These are phyloP conservation scores for Penicillium lagena DNA, from an alignment of 495 filamentous ascomycete genomes.

Conservation along the genomic window DNA sequence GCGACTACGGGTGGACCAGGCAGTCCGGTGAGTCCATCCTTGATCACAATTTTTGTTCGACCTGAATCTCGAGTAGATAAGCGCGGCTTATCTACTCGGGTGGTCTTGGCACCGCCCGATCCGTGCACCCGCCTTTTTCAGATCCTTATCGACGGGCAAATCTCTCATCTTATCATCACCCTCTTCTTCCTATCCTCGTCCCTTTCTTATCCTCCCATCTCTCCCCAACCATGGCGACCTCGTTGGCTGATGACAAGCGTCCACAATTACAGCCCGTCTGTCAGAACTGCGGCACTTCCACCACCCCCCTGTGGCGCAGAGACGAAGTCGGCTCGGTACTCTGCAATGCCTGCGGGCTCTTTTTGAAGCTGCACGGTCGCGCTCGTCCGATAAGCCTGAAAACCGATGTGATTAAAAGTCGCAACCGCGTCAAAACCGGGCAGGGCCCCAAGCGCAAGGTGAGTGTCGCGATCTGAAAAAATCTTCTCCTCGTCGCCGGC, in stretches of 20 bases:
- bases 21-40: constrained; percentile 51
- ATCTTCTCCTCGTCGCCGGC: constrained; percentile 15
- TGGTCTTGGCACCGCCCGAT: constrained; percentile 34
- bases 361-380: constrained; percentile 91
- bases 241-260: constrained; percentile 49
- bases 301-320: constrained; percentile 92
- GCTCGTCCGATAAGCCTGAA: constrained; percentile 93
- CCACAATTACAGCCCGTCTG: constrained; percentile 82
- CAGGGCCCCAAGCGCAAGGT: constrained; percentile 89
- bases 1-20: constrained; percentile 60
- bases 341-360: constrained; percentile 97
- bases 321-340: constrained; percentile 96
- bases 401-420: constrained; percentile 99
- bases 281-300: constrained; percentile 93
- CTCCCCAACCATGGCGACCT: constrained; percentile 46
- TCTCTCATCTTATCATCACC: constrained; percentile 19
- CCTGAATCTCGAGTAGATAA: neutral
- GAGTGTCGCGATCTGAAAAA: constrained; percentile 23
- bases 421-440: constrained; percentile 93
- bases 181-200: constrained; percentile 10
- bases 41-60: constrained; percentile 12
- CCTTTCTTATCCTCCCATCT: constrained; percentile 5
- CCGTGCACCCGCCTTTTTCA: constrained; percentile 21
- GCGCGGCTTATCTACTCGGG: constrained; percentile 14
- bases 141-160: constrained; percentile 40